Evolutionary conservation across 2,329 filamentous ascomycete species (phyloP), one percentile per base, ranked within the genome.

Genomic region (Orbilia javanica): DNA sequence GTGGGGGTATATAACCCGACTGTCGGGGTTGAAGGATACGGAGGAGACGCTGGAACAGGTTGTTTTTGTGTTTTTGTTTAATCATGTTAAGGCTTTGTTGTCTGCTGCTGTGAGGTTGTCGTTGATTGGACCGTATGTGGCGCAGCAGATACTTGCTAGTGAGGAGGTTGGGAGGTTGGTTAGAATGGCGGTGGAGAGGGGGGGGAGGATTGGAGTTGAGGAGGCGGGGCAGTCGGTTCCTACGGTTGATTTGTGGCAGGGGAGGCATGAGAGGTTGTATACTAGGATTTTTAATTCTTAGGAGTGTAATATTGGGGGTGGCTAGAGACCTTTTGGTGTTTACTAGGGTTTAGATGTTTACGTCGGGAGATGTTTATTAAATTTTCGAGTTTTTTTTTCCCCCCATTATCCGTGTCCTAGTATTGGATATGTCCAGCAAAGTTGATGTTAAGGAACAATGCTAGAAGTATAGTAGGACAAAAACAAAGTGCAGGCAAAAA

Each of bases 181-280:
- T 25, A 84, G 86, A 25, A 85, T 84, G 1, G 87, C 89, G 72
- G 86, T 94, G 7, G 85, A 87, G 63, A 84, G 88, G 72, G 90
- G 91, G 81, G 90, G 88, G 88, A 81, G 86, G 13, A 88, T 86
- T 4, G 11, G 22, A 0, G 85, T 91, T 0, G 90, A 92, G 72
- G 88, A 90, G 79, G 92, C 92, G 2, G 92, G 91, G 4, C 92
- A 95, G 85, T 90, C 86, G 69, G 90, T 93, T 79, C 93, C 93
- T 0, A 88, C 90, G 1, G 90, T 95, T 88, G 93, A 96, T 85
- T 83, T 96, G 34, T 96, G 93, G 92, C 87, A 94, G 82, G 93
- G 93, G 2, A 87, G 93, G 82, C 93, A 96, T 83, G 93, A 96
- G 86, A 86, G 93, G 83, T 83, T 96, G 80, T 96, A 96, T 84